These are phyloP conservation scores for Mrakia blollopis DNA, from an alignment of 768 basidiomycete genomes.

Conservation along the genomic window DNA sequence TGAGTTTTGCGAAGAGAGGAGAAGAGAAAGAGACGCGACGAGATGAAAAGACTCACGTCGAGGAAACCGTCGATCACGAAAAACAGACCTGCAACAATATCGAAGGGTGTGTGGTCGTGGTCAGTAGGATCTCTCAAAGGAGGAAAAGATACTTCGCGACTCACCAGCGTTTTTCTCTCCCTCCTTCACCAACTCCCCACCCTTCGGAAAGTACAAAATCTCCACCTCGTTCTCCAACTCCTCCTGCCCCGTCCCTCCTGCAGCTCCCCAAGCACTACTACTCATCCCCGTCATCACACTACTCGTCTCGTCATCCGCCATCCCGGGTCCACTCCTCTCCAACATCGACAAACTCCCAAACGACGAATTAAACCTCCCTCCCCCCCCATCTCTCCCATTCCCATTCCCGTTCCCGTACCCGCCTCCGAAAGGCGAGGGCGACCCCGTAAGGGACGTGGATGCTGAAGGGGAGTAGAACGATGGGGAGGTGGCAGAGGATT, in stretches of 20 bases:
- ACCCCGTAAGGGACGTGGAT: constrained; percentile 22
- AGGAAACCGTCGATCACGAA: constrained; percentile 95
- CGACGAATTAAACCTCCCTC: constrained; percentile 37
- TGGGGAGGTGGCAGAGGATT: constrained; percentile 27
- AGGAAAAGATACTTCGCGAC: not conserved
- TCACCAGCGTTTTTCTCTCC: constrained; percentile 82
- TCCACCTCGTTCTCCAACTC: constrained; percentile 96
- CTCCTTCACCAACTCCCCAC: constrained; percentile 75
- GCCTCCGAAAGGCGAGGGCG: constrained; percentile 35
- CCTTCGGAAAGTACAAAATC: constrained; percentile 85
- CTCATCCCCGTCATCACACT: constrained; percentile 58
- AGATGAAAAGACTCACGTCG: constrained; percentile 56
- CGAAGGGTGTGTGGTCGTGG: not conserved
- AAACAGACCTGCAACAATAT: constrained; percentile 59
- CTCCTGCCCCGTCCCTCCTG: constrained; percentile 54
- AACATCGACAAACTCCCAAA: constrained; percentile 42
- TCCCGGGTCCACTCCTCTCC: constrained; percentile 34
- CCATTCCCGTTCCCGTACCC: not conserved
- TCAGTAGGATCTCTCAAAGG: not conserved
- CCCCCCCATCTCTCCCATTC: not conserved
- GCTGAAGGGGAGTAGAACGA: constrained; percentile 31
- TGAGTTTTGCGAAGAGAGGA: constrained; percentile 17
- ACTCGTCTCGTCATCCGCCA: constrained; percentile 40
- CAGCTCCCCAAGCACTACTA: constrained; percentile 42
- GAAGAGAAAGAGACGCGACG: not conserved